Evolutionary conservation across 1,284 basidiomycete species (phyloP), one percentile per base, ranked within the genome.

Genomic region (Irpex sp.): DNA sequence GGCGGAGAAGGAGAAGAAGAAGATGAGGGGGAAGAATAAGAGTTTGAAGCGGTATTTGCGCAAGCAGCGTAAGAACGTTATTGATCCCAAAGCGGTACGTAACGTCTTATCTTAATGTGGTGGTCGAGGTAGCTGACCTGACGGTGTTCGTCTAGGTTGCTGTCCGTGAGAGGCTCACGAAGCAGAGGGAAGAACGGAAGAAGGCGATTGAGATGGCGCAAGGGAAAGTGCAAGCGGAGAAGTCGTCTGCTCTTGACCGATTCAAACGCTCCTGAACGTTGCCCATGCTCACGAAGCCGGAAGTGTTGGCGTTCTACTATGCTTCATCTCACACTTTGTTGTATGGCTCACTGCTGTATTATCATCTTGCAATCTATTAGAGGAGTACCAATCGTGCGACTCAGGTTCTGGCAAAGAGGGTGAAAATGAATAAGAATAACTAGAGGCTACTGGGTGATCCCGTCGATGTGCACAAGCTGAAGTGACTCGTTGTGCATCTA

Each of bases 51-150:
- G 93, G 59, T 90, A 87, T 74, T 75, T 97, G 63, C 83, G 91
- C 68, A 95, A 95, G 78, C 91, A 95, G 75, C 86, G 93, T 73
- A 95, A 95, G 81, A 97, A 97, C 70, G 92, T 97, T 61, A 85
- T 97, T 67, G 94, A 97, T 74, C 92, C 93, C 31, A 83, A 87
- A 57, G 86, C 90, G 61, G 94, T 96, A 70, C 70, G 89, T 82
- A 2, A 2, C 4, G 17, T 59, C 39, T 49, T n/a, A 57, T 4
- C n/a, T 49, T 17, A 6, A 17, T 31, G 60, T 15, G 13, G 43
- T 59, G 51, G 13, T 26, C 17, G 2, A 35, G 9, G 5, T 13
- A 5, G 39, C 17, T 59, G 9, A 55, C 47, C 19, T 60, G 55
- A 21, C 36, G 35, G 8, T 51, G n/a, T 15, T 39, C 58, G 53